phyloP scores from a whole-genome alignment of 495 filamentous ascomycete species.

The Penicillium soppii region DNA sequence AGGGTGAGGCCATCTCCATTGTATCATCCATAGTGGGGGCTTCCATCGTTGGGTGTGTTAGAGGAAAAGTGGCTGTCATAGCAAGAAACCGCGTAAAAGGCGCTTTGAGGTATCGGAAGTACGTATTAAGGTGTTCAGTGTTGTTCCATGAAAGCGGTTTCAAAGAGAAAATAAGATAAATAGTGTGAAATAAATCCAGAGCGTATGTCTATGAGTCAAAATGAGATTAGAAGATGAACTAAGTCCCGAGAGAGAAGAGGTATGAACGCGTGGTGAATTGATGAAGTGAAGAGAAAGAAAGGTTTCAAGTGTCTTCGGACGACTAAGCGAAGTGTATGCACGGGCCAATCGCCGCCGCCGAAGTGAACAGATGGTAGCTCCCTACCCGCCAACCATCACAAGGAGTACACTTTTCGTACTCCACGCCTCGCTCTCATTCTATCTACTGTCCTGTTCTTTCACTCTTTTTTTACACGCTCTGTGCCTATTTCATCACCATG shows the following conservation, averaged over 20 bases:
- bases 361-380: slow-evolving; percentile 52
- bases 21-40: slow-evolving; percentile 40
- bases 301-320: slow-evolving; percentile 6
- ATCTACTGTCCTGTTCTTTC: slow-evolving; percentile 3
- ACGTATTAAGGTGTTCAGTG: slow-evolving; percentile 24
- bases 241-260: background rate
- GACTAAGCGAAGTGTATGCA: slow-evolving; percentile 47
- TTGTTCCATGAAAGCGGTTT: slow-evolving; percentile 6
- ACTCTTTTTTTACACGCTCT: slow-evolving; percentile 8
- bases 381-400: slow-evolving; percentile 32
- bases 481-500: slow-evolving; percentile 17
- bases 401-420: slow-evolving; percentile 13
- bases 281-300: slow-evolving; percentile 12
- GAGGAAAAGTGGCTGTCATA: slow-evolving; percentile 40
- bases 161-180: background rate
- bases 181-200: background rate
- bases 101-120: slow-evolving; percentile 2
- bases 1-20: slow-evolving; percentile 57
- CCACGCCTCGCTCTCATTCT: slow-evolving; percentile 5
- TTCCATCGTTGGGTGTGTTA: slow-evolving; percentile 40
- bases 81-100: slow-evolving; percentile 23
- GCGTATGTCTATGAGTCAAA: background rate
- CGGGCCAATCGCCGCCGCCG: slow-evolving; percentile 36
- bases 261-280: slow-evolving; percentile 11
- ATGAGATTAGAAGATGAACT: background rate